These are phyloP conservation scores for Leishmania arabica DNA, from an alignment of 208 protist species.

Conservation along the genomic window DNA sequence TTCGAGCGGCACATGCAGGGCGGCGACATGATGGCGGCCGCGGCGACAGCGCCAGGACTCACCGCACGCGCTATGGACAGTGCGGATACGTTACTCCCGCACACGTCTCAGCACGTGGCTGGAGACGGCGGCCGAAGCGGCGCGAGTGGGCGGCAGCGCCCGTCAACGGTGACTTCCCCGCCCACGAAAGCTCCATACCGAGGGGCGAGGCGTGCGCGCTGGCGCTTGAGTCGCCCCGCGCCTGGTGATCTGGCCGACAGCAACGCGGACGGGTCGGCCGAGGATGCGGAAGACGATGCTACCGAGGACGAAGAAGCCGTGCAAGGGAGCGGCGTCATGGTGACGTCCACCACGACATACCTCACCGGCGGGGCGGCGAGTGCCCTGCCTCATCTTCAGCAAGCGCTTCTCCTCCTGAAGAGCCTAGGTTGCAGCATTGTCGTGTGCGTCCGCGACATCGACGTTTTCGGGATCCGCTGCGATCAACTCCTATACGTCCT, in stretches of 20 bases:
- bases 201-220: background rate
- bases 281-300: slow-evolving; percentile 9
- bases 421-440: slow-evolving; percentile 65
- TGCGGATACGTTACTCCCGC: background rate
- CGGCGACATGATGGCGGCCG: slow-evolving; percentile 8
- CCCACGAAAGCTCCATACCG: background rate
- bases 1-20: slow-evolving; percentile 44
- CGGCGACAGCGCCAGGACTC: background rate
- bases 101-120: background rate
- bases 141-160: background rate
- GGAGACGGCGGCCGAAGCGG: background rate
- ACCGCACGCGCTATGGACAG: background rate
- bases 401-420: slow-evolving; percentile 69
- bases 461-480: slow-evolving; percentile 80
- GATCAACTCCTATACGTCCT: slow-evolving; percentile 87
- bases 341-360: slow-evolving; percentile 65
- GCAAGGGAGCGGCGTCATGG: slow-evolving; percentile 26
- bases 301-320: slow-evolving; percentile 28
- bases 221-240: background rate
- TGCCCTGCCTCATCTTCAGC: slow-evolving; percentile 76
- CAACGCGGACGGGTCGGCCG: background rate
- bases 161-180: background rate
- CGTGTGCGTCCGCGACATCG: slow-evolving; percentile 72
- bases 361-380: slow-evolving; percentile 61
- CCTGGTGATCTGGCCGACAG: background rate